These are phyloP conservation scores for Phalaenopsis equestris DNA, from an alignment of 106 monocot genomes.

Conservation along the genomic window DNA sequence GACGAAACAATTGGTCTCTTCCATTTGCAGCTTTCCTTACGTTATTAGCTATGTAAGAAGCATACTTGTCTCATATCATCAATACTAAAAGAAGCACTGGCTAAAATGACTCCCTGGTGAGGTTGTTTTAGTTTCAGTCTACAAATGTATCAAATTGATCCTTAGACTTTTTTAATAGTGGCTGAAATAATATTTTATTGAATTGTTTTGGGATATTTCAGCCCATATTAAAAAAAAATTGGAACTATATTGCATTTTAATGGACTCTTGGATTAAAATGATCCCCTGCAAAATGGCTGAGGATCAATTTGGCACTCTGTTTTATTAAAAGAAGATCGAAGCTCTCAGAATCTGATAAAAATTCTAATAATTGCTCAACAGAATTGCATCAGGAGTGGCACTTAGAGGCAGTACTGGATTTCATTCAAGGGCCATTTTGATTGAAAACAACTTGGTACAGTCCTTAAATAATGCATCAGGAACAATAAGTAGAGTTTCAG, in stretches of 20 bases:
- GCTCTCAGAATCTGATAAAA: conserved; percentile 1
- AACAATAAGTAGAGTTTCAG: conserved; percentile 57
- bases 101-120: too few relatives aligned
- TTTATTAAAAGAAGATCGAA: not conserved
- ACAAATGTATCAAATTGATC: too few relatives aligned
- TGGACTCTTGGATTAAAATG: too few relatives aligned
- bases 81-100: not conserved
- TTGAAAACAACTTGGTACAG: conserved; percentile 39
- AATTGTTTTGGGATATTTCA: too few relatives aligned
- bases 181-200: too few relatives aligned
- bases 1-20: conserved; percentile 25
- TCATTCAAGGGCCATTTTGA: conserved; percentile 42
- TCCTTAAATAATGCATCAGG: conserved; percentile 50
- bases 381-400: conserved; percentile 59
- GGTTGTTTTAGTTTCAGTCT: too few relatives aligned
- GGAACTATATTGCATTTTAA: too few relatives aligned
- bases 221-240: too few relatives aligned
- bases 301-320: too few relatives aligned
- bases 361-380: conserved; percentile 12
- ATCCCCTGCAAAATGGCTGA: too few relatives aligned
- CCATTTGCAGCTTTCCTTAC: conserved; percentile 24
- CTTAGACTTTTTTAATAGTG: too few relatives aligned
- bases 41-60: conserved; percentile 58
- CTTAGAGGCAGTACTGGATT: conserved; percentile 51
- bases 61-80: not conserved